Percentiles rank a stretch among this genome's conserved stretches.
Evolutionary conservation across 1,284 basidiomycete species (phyloP).

Genomic region (Sparassis latifolia): DNA sequence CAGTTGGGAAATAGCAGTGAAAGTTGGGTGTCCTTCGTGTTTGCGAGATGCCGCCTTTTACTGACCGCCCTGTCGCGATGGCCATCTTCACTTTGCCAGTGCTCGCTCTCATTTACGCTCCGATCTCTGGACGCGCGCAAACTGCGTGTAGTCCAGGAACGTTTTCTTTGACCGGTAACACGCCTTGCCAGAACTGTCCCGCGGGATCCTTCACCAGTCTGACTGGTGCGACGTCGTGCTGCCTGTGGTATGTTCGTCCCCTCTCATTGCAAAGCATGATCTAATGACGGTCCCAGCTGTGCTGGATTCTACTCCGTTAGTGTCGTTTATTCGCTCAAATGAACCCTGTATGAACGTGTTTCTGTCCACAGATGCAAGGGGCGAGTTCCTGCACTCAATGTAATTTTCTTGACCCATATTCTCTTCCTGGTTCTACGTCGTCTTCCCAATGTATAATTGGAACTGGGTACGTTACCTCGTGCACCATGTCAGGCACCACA

Average conservation of each 20-base stretch:
- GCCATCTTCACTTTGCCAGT: no score
- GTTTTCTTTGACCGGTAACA: neutral
- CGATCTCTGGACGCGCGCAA: no score
- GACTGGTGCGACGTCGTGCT: conserved; percentile 18
- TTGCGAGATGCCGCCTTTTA: no score
- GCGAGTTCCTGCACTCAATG: no score
- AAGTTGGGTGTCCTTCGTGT: no score
- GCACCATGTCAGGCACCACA: conserved; percentile 8
- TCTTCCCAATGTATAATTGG: conserved; percentile 10
- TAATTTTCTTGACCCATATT: neutral
- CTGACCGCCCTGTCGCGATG: no score
- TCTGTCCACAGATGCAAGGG: no score
- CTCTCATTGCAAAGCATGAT: no score
- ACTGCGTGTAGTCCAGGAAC: no score
- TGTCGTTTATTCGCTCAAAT: neutral
- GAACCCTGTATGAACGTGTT: no score
- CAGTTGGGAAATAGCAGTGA: no score
- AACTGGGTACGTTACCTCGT: conserved; percentile 12
- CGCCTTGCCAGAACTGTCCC: conserved; percentile 8
- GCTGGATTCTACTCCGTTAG: conserved; percentile 18
- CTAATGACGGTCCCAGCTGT: conserved; percentile 8
- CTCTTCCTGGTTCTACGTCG: neutral
- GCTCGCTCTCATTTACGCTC: no score
- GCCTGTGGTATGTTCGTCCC: conserved; percentile 11
- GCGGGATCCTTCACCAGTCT: conserved; percentile 14